Percentiles rank a stretch among this genome's conserved stretches.
Evolutionary conservation across 345 rosid species (phyloP).

Genomic region (Populus deltoides): DNA sequence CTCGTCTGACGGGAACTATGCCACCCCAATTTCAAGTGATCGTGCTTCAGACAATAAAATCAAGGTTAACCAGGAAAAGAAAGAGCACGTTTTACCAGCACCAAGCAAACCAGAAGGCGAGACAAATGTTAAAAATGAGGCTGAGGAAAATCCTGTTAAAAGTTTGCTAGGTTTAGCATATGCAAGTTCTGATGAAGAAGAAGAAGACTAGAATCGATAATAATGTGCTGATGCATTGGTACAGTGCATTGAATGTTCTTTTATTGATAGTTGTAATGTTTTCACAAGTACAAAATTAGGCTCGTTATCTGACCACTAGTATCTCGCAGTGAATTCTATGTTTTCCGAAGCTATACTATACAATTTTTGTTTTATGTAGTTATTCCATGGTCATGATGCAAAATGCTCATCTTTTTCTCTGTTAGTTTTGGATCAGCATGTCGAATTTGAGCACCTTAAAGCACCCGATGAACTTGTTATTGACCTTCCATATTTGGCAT

Average conservation of each 20-base stretch:
- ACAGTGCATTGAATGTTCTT: constrained; percentile 27
- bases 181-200: constrained; percentile 83
- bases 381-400: constrained; percentile 36
- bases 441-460: constrained; percentile 7
- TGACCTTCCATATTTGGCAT: constrained; percentile 36
- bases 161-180: constrained; percentile 78
- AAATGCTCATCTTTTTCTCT: not conserved
- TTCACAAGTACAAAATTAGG: not conserved
- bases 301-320: not conserved
- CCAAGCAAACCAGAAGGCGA: constrained; percentile 27
- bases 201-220: constrained; percentile 29
- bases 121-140: constrained; percentile 14
- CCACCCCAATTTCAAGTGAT: constrained; percentile 30
- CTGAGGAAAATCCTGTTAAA: constrained; percentile 39
- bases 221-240: not conserved
- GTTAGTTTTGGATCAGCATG: not conserved
- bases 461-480: constrained; percentile 59
- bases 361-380: not conserved
- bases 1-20: constrained; percentile 24
- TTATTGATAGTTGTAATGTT: not conserved
- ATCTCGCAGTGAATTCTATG: not conserved
- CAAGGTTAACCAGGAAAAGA: constrained; percentile 29
- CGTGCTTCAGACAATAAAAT: constrained; percentile 20
- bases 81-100: constrained; percentile 18
- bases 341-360: constrained; percentile 10